Base-by-base conservation (phyloP, 192 early-diverging fungal species). In the Coemansia aciculifera region DNA sequence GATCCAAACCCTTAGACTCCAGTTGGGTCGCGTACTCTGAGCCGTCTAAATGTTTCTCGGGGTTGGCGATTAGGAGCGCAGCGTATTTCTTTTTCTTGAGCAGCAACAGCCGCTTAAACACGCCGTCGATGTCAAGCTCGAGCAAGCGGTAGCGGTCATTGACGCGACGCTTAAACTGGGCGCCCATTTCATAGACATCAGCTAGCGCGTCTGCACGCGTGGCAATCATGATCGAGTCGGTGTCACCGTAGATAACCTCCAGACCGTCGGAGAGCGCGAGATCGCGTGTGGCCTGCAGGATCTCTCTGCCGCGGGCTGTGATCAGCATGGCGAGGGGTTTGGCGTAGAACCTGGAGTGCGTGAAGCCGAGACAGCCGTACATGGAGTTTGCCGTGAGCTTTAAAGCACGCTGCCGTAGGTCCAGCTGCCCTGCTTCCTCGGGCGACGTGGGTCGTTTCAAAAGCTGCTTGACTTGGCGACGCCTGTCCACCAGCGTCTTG, bases 81-180 rank as follows among this genome's bases (percentile, higher is more conserved):
- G 98, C 98, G 83, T 99, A 99, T 73, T 98, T 99, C 70, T 99
- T 99, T 81, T 99, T 99, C 64, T 94, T 95, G 19, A 99, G 79
- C 51, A 99, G 72, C 39, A 99, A 78, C 86, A 99, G 88, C 24
- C 92, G 88, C 72, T 91, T 84, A 74, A 91, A 98, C 64, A 93
- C 87, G 1, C 94, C 96, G 79, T 99, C 98, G 64, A 98, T 95
- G 54, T 97, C 98, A 34, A 99, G 92, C 77, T 99, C 98, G 12
- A 99, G 79, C 49, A 98, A 73, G n/a, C 87, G 87, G 84, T 99
- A 99, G 40, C 90, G 87, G 49, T 94, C 88, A 73, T 99, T 99
- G 59, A 97, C 92, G 32, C 85, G 85, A 59, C 89, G 86, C 68
- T 93, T 93, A 60, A 99, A 86, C 10, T 90, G 84, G 11, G 89